phyloP scores from a whole-genome alignment of 441 rosid species.

The Aquilaria agallochum region DNA sequence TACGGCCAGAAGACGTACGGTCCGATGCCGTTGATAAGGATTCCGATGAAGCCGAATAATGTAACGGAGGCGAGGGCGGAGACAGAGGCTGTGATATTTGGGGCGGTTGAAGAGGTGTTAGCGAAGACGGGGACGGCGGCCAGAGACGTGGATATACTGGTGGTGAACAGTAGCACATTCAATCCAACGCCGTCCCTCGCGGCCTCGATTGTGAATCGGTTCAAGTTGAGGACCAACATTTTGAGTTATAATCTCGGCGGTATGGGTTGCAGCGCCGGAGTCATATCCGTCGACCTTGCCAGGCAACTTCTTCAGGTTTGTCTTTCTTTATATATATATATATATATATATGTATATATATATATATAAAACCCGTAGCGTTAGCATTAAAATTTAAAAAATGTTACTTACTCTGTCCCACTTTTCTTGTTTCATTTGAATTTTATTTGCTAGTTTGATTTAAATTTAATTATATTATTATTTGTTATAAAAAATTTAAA shows the following conservation, averaged over 20 bases:
- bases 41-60: conserved; percentile 22
- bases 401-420: too few species aligned
- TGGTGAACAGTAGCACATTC: conserved; percentile 31
- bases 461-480: too few species aligned
- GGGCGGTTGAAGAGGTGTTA: conserved; percentile 26
- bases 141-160: conserved; percentile 24
- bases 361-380: too few species aligned
- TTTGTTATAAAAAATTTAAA: too few species aligned
- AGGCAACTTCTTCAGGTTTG: conserved; percentile 24
- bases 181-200: conserved; percentile 31
- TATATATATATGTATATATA: too few species aligned
- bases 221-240: conserved; percentile 26
- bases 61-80: conserved; percentile 27
- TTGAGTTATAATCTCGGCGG: conserved; percentile 30
- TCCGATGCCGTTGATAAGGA: conserved; percentile 24
- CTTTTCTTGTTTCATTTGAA: too few species aligned
- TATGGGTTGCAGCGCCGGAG: conserved; percentile 32
- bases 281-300: conserved; percentile 29
- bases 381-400: too few species aligned
- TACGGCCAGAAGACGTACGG: conserved; percentile 26
- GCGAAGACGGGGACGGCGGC: conserved; percentile 20
- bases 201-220: conserved; percentile 27
- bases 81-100: conserved; percentile 29
- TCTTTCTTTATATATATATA: too few species aligned
- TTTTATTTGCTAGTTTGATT: too few species aligned